A percentile compares a stretch with the other conserved stretches of the same genome.
phyloP scores from a whole-genome alignment of 192 early-diverging fungal species.

The Phycomyces blakesleeanus region DNA sequence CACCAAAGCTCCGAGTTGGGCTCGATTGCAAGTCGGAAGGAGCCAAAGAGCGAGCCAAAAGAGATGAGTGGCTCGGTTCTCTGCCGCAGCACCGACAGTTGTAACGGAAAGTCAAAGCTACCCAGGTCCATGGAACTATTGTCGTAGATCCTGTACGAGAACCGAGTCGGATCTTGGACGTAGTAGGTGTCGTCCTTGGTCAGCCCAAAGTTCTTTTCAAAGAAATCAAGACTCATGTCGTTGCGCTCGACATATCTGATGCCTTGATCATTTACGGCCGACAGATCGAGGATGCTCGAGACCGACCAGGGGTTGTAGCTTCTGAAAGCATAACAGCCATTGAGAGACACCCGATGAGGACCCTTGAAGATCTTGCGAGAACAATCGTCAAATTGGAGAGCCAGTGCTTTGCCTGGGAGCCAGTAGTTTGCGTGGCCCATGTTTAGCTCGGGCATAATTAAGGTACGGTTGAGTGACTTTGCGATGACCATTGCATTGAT shows the following conservation, averaged over 20 bases:
- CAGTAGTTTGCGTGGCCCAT: constrained; percentile 32
- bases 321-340: constrained; percentile 22
- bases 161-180: constrained; percentile 38
- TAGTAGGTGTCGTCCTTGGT: constrained; percentile 30
- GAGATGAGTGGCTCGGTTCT: constrained; percentile 41
- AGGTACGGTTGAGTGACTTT: constrained; percentile 43
- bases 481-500: constrained; percentile 47
- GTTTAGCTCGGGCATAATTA: constrained; percentile 44
- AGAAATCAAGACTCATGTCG: constrained; percentile 34
- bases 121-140: constrained; percentile 20
- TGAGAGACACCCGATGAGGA: neutral
- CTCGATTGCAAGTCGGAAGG: constrained; percentile 36
- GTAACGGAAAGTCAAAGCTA: constrained; percentile 25
- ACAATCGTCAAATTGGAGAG: constrained; percentile 16
- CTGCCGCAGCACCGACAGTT: constrained; percentile 34
- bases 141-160: constrained; percentile 45
- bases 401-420: constrained; percentile 2
- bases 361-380: constrained; percentile 6
- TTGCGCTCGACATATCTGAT: constrained; percentile 19
- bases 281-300: constrained; percentile 27
- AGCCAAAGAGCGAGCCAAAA: constrained; percentile 47
- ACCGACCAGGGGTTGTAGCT: constrained; percentile 21
- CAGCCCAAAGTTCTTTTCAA: constrained; percentile 35
- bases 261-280: constrained; percentile 12
- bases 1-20: constrained; percentile 18